Evolutionary conservation across 257 asterid genomes (phyloP).

Genomic region (Avicennia marina): DNA sequence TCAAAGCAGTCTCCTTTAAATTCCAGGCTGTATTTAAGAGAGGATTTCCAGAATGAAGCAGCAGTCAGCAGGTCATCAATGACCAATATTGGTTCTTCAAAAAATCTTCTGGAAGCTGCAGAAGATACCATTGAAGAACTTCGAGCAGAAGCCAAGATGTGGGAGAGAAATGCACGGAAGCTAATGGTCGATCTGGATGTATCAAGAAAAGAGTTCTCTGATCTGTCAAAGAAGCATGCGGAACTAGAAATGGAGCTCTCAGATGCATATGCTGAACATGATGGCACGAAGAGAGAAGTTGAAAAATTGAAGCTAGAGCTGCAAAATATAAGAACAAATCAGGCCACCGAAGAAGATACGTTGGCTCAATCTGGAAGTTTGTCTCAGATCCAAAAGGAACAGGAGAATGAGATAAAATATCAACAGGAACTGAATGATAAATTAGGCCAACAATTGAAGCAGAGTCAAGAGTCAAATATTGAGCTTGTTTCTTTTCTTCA

Average conservation of each 20-base stretch:
- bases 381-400: conserved; percentile 43
- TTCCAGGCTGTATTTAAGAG: conserved; percentile 27
- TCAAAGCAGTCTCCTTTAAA: conserved; percentile 37
- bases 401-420: conserved; percentile 61
- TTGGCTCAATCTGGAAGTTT: conserved; percentile 31
- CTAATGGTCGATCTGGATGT: conserved; percentile 70
- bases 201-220: conserved; percentile 49
- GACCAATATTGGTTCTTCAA: conserved; percentile 36
- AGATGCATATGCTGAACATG: conserved; percentile 51
- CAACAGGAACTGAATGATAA: conserved; percentile 55
- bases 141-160: conserved; percentile 86
- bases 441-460: conserved; percentile 56
- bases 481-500: conserved; percentile 84
- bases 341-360: conserved; percentile 26
- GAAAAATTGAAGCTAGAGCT: conserved; percentile 39
- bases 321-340: conserved; percentile 26
- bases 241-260: conserved; percentile 63
- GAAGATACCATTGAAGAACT: conserved; percentile 71
- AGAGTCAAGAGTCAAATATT: conserved; percentile 80
- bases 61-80: conserved; percentile 30
- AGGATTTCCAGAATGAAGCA: conserved; percentile 30
- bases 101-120: conserved; percentile 58
- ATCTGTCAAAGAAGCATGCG: conserved; percentile 61
- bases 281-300: conserved; percentile 51
- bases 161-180: conserved; percentile 93